These are phyloP conservation scores for Vaucheria bursata DNA, from an alignment of 352 stramenopile species.

Conservation along the genomic window DNA sequence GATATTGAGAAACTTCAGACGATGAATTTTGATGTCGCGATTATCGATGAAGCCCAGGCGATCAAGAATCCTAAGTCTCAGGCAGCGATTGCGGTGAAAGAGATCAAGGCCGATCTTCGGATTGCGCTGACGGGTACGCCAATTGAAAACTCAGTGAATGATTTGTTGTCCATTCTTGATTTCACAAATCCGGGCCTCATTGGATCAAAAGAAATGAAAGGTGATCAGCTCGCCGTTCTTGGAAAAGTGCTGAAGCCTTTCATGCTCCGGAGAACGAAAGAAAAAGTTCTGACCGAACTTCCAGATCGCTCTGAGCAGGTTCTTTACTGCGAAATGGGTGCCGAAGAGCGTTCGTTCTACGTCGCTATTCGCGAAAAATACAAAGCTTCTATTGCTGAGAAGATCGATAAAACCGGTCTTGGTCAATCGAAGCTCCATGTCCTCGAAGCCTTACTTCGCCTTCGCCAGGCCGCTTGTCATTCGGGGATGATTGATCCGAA, in stretches of 20 bases:
- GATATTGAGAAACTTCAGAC: too few species aligned
- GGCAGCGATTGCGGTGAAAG: constrained; percentile 68
- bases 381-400: neutral
- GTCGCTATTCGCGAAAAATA: neutral
- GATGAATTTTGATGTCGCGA: too few species aligned
- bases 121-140: constrained; percentile 70
- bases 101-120: constrained; percentile 68
- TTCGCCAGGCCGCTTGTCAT: neutral
- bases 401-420: neutral
- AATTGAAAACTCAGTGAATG: neutral
- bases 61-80: constrained; percentile 85
- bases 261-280: neutral
- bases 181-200: neutral
- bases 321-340: neutral
- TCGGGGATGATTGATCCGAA: neutral
- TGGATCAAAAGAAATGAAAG: too few species aligned
- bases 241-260: too few species aligned
- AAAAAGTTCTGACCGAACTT: neutral
- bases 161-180: neutral
- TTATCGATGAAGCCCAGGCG: constrained; percentile 95
- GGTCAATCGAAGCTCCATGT: neutral
- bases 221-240: too few species aligned
- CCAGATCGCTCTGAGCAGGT: neutral
- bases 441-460: neutral
- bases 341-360: neutral